Conservation (phyloP, 1,139 yeast species). For the Kurtzmaniella quercitrusa region DNA sequence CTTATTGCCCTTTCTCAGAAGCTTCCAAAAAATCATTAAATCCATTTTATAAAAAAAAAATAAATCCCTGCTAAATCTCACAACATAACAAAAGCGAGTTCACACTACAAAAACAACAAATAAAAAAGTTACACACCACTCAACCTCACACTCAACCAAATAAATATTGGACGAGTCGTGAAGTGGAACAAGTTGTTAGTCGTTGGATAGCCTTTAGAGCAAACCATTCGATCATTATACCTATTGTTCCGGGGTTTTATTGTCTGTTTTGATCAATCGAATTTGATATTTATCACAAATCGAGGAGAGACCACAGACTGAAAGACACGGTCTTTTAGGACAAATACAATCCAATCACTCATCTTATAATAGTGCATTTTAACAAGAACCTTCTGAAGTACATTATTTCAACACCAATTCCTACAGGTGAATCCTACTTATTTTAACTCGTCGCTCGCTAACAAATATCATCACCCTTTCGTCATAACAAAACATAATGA, state of each 20-base stretch:
- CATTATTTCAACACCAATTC: no score
- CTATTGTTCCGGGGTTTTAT: background rate
- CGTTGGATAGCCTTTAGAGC: background rate
- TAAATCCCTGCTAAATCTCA: background rate
- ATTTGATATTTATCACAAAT: no score
- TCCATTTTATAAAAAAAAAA: no score
- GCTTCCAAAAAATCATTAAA: no score
- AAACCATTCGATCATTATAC: background rate
- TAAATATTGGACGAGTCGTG: background rate
- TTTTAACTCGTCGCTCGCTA: slow-evolving; percentile 1
- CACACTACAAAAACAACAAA: background rate
- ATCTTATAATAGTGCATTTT: background rate
- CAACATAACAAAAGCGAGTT: background rate
- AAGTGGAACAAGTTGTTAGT: background rate
- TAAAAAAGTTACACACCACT: background rate
- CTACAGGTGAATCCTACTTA: no score
- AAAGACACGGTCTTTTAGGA: no score
- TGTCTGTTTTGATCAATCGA: no score
- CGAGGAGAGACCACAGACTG: no score
- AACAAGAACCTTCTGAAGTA: background rate
- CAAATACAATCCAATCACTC: no score
- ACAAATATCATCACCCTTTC: background rate
- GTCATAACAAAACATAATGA: no score
- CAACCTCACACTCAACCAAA: background rate
- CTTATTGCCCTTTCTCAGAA: no score